These are phyloP conservation scores for Talaromyces verruculosus DNA, from an alignment of 2,329 filamentous ascomycete genomes.

Conservation along the genomic window DNA sequence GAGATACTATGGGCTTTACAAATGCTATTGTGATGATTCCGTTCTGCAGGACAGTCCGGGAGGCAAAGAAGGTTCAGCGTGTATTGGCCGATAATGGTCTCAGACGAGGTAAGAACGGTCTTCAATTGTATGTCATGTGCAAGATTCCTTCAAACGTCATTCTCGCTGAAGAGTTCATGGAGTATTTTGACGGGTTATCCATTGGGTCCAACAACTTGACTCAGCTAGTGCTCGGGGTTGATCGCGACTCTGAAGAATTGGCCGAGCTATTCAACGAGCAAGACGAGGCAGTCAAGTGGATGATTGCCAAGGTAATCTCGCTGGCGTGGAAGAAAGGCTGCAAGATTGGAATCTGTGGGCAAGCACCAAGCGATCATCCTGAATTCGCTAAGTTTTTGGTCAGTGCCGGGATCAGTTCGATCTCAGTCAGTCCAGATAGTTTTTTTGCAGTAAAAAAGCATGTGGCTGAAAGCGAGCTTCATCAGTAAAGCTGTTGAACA, in stretches of 20 bases:
- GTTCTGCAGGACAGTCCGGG: slow-evolving; percentile 40
- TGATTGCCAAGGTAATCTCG: slow-evolving; percentile 37
- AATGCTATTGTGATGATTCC: slow-evolving; percentile 44
- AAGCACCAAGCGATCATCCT: slow-evolving; percentile 44
- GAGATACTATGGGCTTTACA: slow-evolving; percentile 40
- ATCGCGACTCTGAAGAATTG: slow-evolving; percentile 41
- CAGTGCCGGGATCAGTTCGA: slow-evolving; percentile 39
- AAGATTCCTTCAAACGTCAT: slow-evolving; percentile 47
- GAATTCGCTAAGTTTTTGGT: slow-evolving; percentile 41
- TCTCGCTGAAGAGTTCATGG: slow-evolving; percentile 36
- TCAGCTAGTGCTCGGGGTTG: slow-evolving; percentile 43
- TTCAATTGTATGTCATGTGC: slow-evolving; percentile 46
- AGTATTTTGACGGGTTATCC: slow-evolving; percentile 45
- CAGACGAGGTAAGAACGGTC: slow-evolving; percentile 36
- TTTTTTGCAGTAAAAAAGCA: slow-evolving; percentile 38
- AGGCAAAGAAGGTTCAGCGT: slow-evolving; percentile 37
- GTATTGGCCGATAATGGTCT: slow-evolving; percentile 43
- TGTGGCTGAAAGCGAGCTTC: slow-evolving; percentile 12
- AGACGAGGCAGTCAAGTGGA: slow-evolving; percentile 43
- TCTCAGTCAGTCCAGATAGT: slow-evolving; percentile 44
- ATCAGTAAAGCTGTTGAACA: neutral
- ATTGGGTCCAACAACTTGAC: slow-evolving; percentile 47
- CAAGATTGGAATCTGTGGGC: slow-evolving; percentile 44
- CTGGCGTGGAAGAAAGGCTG: slow-evolving; percentile 33
- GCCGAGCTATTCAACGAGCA: slow-evolving; percentile 43